Percentiles rank a stretch among this genome's conserved stretches.
These are phyloP conservation scores for Sanghuangporus weigelae DNA, from an alignment of 1,284 basidiomycete species.

Conservation along the genomic window DNA sequence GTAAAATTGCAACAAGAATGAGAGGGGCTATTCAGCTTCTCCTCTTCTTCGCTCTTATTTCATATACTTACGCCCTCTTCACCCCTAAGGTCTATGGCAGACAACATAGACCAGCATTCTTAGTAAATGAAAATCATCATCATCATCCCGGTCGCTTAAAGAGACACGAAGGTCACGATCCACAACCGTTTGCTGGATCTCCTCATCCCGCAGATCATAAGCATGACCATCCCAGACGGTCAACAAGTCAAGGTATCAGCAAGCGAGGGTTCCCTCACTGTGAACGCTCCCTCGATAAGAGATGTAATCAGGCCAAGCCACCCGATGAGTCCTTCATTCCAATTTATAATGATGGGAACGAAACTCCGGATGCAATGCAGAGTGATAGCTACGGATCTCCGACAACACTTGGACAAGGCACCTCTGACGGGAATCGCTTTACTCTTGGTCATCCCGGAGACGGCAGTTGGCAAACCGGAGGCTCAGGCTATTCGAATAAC, in stretches of 20 bases:
- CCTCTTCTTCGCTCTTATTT: slow-evolving; percentile 1
- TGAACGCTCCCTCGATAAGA: neutral
- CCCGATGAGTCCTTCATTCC: neutral
- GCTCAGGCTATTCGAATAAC: neutral
- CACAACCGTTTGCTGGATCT: neutral
- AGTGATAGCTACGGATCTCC: neutral
- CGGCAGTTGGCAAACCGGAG: neutral
- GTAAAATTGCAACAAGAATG: neutral
- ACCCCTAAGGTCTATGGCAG: neutral
- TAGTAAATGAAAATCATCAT: neutral
- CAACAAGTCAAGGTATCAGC: neutral
- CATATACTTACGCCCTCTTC: neutral
- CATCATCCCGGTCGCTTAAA: neutral
- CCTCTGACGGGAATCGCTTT: neutral
- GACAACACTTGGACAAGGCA: neutral
- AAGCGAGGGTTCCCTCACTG: neutral
- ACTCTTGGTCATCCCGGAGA: neutral
- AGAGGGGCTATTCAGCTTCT: neutral
- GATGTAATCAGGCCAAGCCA: neutral
- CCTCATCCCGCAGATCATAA: neutral
- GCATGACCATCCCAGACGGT: neutral
- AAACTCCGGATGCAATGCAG: neutral
- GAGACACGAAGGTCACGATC: neutral
- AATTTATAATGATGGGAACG: neutral
- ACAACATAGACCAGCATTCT: neutral